These are phyloP conservation scores for Cercophora sp. DNA, from an alignment of 495 filamentous ascomycete genomes.

Conservation along the genomic window DNA sequence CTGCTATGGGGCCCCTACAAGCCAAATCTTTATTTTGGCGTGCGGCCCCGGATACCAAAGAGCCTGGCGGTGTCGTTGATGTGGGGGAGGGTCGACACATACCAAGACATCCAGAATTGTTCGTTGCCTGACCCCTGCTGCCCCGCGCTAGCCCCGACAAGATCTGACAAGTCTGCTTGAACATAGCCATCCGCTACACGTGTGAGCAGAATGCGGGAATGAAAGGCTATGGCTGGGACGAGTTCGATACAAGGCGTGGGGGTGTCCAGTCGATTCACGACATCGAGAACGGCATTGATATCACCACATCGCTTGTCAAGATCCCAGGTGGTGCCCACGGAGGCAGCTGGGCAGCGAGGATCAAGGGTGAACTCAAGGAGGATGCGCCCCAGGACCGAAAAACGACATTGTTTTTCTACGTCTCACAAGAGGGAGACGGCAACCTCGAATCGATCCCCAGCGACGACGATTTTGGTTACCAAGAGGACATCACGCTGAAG, in stretches of 20 bases:
- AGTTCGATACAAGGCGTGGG: conserved; percentile 84
- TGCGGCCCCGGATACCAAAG: conserved; percentile 81
- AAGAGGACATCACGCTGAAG: conserved; percentile 65
- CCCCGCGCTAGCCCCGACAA: too few relatives aligned
- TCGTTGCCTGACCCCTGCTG: too few relatives aligned
- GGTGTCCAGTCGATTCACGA: conserved; percentile 89
- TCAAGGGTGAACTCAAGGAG: conserved; percentile 75
- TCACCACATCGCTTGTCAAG: conserved; percentile 92
- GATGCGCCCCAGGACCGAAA: conserved; percentile 60
- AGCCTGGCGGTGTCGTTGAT: conserved; percentile 79
- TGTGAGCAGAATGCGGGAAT: conserved; percentile 95
- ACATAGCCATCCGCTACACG: conserved; percentile 79
- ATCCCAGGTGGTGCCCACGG: conserved; percentile 83
- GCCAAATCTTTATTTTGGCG: conserved; percentile 93
- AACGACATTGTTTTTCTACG: conserved; percentile 76
- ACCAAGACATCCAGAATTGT: conserved; percentile 73
- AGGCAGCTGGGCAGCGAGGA: conserved; percentile 84
- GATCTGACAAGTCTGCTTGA: too few relatives aligned
- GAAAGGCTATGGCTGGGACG: conserved; percentile 95
- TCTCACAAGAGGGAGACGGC: conserved; percentile 73
- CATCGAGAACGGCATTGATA: conserved; percentile 76
- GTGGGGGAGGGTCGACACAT: conserved; percentile 87
- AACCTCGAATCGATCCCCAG: conserved; percentile 52
- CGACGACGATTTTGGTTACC: conserved; percentile 55
- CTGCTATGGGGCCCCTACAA: conserved; percentile 96